Base-by-base conservation (phyloP, 257 asterid species). In the Forsythia suspensa region DNA sequence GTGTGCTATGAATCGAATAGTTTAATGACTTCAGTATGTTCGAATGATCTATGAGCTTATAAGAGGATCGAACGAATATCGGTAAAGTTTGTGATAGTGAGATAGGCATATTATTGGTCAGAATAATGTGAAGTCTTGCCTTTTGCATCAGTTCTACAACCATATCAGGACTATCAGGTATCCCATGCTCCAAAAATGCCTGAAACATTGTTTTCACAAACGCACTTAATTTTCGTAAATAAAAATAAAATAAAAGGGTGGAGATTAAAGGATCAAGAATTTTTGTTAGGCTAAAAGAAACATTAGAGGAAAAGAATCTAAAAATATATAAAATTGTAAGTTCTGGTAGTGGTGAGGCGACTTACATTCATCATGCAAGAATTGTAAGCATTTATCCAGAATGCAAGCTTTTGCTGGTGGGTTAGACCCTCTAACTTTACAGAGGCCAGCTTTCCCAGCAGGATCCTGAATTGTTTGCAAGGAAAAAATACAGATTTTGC, bases 281-380 rank as follows among this genome's bases (percentile, higher is more conserved):
- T 72, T 74, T n/a, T 38, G 5, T 5, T 24, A 13, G 40, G 16
- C 36, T 8, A 74, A 24, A 34, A 59, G 76, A 29, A 55, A n/a
- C 48, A 11, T 46, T 41, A 21, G n/a, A 43, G 38, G 21, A 46
- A 55, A 24, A 68, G 11, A 20, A 18, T 12, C 29, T n/a, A 5
- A 6, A 36, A 9, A 24, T 3, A 69, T n/a, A 39, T 38, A 68
- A 74, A 46, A 6, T 36, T 6, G 10, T 4, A 66, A 66, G 78
- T 46, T 71, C 42, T 73, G 21, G 73, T 21, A 4, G 37, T 34
- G 10, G 20, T 18, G 37, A 63, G 34, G 57, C 29, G 0, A 18
- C 90, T 88, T 87, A 93, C 96, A 73, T 93, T 93, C 97, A 93
- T 93, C 75, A 91, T 82, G 87, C 97, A 91, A 24, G 98, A 87